Evolutionary conservation across 495 filamentous ascomycete species (phyloP).

Genomic region (Penicillium crystallinum): DNA sequence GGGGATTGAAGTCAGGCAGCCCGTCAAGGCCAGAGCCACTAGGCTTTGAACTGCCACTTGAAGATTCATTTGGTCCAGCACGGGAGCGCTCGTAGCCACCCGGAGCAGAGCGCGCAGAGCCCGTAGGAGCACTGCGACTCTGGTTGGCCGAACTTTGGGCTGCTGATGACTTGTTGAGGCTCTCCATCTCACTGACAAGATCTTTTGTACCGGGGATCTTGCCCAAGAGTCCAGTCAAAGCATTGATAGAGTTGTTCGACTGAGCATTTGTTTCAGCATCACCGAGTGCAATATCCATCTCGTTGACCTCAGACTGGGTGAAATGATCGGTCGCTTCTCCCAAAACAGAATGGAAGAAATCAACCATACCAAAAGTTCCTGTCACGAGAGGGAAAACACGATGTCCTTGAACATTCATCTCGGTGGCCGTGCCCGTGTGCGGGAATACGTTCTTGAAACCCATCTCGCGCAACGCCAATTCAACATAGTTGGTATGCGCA

Average conservation of each 20-base stretch:
- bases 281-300: conserved; percentile 72
- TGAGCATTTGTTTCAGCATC: conserved; percentile 50
- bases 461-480: conserved; percentile 81
- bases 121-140: conserved; percentile 22
- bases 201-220: conserved; percentile 76
- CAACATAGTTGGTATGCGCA: conserved; percentile 91
- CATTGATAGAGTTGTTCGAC: conserved; percentile 38
- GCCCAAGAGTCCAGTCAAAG: conserved; percentile 65
- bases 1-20: conserved; percentile 75
- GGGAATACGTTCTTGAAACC: conserved; percentile 79
- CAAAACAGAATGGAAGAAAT: conserved; percentile 95
- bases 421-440: conserved; percentile 69
- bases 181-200: conserved; percentile 69
- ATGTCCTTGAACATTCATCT: conserved; percentile 68
- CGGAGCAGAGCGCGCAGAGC: conserved; percentile 22
- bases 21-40: conserved; percentile 59
- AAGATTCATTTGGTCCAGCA: conserved; percentile 12
- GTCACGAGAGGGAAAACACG: conserved; percentile 84
- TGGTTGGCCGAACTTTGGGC: conserved; percentile 66
- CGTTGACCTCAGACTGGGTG: conserved; percentile 88
- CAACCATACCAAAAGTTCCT: conserved; percentile 85
- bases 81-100: conserved; percentile 13
- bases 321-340: conserved; percentile 95
- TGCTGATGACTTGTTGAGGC: conserved; percentile 68
- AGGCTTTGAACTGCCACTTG: conserved; percentile 30